Conservation (phyloP, 805 yeast genomes). For the Nakazawaea wyomingensis region DNA sequence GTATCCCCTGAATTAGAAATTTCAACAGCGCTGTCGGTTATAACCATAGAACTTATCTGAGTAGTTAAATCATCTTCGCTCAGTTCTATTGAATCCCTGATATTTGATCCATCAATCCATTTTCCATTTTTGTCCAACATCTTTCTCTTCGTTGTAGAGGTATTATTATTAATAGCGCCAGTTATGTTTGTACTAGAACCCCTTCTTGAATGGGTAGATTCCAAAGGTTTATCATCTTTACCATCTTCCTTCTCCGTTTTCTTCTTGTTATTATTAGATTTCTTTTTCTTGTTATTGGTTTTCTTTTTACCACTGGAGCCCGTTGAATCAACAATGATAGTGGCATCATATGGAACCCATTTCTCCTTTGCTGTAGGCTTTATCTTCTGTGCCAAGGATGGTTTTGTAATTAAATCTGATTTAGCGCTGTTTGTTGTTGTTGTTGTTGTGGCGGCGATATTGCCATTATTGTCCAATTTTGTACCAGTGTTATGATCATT, state of each 20-base stretch:
- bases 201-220: no score
- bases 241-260: not conserved
- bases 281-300: not conserved
- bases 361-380: slow-evolving; percentile 12
- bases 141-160: no score
- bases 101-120: not conserved
- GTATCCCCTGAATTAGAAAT: no score
- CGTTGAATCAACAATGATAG: slow-evolving; percentile 7
- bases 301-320: not conserved
- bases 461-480: not conserved
- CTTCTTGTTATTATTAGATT: not conserved
- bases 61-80: no score
- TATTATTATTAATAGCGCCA: no score
- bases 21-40: no score
- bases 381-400: not conserved
- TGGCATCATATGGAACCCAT: slow-evolving; percentile 13
- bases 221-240: no score
- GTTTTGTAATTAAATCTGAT: not conserved
- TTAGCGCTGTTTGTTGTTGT: not conserved
- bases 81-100: not conserved
- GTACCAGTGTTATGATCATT: not conserved
- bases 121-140: not conserved
- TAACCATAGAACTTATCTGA: no score
- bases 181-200: no score
- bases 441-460: not conserved